Evolutionary conservation across 106 monocot species (phyloP), one percentile per base, ranked within the genome.

Genomic region (Vanilla planifolia): DNA sequence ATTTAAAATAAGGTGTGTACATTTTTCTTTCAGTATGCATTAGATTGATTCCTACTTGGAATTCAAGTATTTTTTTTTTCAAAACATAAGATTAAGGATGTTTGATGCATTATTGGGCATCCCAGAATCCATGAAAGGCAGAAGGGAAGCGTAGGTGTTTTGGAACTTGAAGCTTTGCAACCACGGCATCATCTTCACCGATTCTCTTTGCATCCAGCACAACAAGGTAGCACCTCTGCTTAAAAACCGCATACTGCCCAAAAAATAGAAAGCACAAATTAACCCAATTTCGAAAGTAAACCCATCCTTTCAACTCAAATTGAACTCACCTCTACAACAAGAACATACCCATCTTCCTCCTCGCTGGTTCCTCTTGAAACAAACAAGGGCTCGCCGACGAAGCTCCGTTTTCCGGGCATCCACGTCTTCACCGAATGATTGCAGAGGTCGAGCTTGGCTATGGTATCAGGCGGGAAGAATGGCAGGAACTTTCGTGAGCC

Each of bases 101-200:
- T n/a, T n/a, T n/a, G n/a, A n/a, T n/a, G n/a, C n/a, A n/a, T n/a
- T n/a, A n/a, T n/a, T n/a, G n/a, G n/a, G n/a, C 51, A 23, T 69
- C 70, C 93, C 93, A 89, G 42, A 85, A 89, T 19, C 93, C 93
- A 73, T 94, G 93, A 61, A 94, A 94, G 17, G 83, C 93, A 34
- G 85, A 47, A 60, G 93, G 89, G 33, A 94, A 94, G n/a, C 26
- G 80, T 48, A 94, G 63, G 34, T 80, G 52, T 25, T 85, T 75
- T 7, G 93, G 89, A 52, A 95, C 80, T 63, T 86, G 83, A 22
- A 89, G 66, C 75, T 80, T 95, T 0, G 89, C 83, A n/a, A 89
- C 75, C 0, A 86, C n/a, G 0, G 80, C 78, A 14, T 64, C 75
- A 35, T 89, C 64, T 7, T 51, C 32, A 14, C 89, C 86, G 14